These are phyloP conservation scores for Piromyces finnis DNA, from an alignment of 192 early-diverging fungal species.

Conservation along the genomic window DNA sequence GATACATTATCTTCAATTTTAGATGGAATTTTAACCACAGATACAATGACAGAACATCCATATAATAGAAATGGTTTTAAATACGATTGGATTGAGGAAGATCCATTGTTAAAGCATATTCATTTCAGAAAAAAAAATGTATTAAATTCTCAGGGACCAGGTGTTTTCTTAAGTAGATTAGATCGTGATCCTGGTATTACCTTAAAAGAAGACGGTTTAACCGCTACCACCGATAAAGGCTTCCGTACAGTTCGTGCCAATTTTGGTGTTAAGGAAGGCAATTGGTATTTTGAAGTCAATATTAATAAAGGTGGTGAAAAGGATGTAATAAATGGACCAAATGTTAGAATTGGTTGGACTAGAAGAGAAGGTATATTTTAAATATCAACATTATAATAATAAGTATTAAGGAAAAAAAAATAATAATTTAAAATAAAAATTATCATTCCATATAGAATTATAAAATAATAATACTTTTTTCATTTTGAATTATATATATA, in stretches of 20 bases:
- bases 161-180: constrained; percentile 23
- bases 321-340: neutral
- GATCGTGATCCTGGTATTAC: constrained; percentile 40
- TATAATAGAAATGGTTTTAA: constrained; percentile 38
- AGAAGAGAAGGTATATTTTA: neutral
- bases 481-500: too few species aligned
- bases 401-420: too few species aligned
- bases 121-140: constrained; percentile 28
- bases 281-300: constrained; percentile 43
- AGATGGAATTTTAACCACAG: neutral
- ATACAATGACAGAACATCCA: constrained; percentile 3
- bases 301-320: constrained; percentile 22
- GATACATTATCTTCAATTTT: neutral
- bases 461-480: too few species aligned
- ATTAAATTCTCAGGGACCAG: constrained; percentile 5
- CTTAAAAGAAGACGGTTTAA: constrained; percentile 30
- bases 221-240: constrained; percentile 38
- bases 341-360: neutral
- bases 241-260: constrained; percentile 45
- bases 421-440: too few species aligned
- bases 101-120: constrained; percentile 18
- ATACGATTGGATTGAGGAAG: constrained; percentile 32
- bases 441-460: too few species aligned
- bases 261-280: constrained; percentile 33
- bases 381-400: too few species aligned